These are phyloP conservation scores for Euclidium syriacum DNA, from an alignment of 345 rosid species.

Conservation along the genomic window DNA sequence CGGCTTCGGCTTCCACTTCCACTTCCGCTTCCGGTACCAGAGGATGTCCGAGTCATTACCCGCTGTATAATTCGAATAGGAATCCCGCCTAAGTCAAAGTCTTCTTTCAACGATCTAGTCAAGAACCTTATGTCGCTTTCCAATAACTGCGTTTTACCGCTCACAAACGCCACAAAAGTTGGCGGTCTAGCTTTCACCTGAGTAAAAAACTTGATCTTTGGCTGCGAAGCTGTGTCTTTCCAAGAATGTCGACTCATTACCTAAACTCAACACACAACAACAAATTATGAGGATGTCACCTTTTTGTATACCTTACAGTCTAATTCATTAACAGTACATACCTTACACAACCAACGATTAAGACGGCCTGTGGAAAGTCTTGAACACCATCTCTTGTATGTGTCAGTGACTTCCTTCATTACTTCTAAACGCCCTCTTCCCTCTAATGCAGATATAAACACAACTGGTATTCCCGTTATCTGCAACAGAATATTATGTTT, in stretches of 20 bases:
- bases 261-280: constrained; percentile 32
- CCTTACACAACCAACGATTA: constrained; percentile 92
- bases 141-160: constrained; percentile 55
- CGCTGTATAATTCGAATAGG: constrained; percentile 90
- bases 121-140: constrained; percentile 78
- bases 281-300: constrained; percentile 2
- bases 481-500: constrained; percentile 29
- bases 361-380: constrained; percentile 86
- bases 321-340: constrained; percentile 14
- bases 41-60: constrained; percentile 28
- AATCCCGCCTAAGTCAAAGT: constrained; percentile 86
- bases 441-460: constrained; percentile 84
- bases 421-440: constrained; percentile 76
- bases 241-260: constrained; percentile 96
- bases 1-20: constrained; percentile 30
- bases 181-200: constrained; percentile 99
- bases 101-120: constrained; percentile 83
- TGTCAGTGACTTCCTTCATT: constrained; percentile 62
- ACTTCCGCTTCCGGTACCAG: constrained; percentile 17
- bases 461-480: constrained; percentile 80
- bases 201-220: constrained; percentile 90
- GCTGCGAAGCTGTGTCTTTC: constrained; percentile 84
- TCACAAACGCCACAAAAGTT: constrained; percentile 81
- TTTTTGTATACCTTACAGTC: neutral
- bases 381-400: constrained; percentile 82